These are phyloP conservation scores for Chondrostereum purpureum DNA, from an alignment of 1,284 basidiomycete species.

Conservation along the genomic window DNA sequence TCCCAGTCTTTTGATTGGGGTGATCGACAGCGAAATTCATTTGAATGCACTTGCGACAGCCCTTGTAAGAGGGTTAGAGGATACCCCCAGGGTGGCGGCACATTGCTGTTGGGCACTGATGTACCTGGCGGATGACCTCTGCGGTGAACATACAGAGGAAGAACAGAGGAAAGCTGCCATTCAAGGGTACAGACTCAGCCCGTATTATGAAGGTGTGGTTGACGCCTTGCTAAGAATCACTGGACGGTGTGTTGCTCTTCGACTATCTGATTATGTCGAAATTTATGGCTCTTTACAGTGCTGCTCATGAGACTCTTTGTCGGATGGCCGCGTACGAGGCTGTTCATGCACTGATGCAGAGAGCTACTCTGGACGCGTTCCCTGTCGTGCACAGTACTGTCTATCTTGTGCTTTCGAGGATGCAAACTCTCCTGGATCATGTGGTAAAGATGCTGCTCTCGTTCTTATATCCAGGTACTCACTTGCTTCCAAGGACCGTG, in stretches of 20 bases:
- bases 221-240: slow-evolving; percentile 79
- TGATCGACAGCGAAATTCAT: slow-evolving; percentile 88
- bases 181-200: slow-evolving; percentile 63
- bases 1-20: slow-evolving; percentile 60
- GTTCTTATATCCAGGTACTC: too few relatives aligned
- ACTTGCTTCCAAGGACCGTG: slow-evolving; percentile 80
- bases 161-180: slow-evolving; percentile 28
- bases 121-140: slow-evolving; percentile 87
- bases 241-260: slow-evolving; percentile 56
- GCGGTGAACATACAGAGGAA: slow-evolving; percentile 56
- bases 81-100: slow-evolving; percentile 82
- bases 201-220: slow-evolving; percentile 86
- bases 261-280: background rate
- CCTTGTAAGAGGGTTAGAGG: slow-evolving; percentile 77
- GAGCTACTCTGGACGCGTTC: slow-evolving; percentile 79
- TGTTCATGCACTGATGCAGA: slow-evolving; percentile 79
- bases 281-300: slow-evolving; percentile 33
- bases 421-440: slow-evolving; percentile 81
- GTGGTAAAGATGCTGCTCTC: too few relatives aligned
- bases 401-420: slow-evolving; percentile 77
- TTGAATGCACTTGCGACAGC: slow-evolving; percentile 80
- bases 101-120: slow-evolving; percentile 97
- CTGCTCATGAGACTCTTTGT: slow-evolving; percentile 86
- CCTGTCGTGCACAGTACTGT: slow-evolving; percentile 82
- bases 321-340: slow-evolving; percentile 96